phyloP scores from a whole-genome alignment of 2,329 filamentous ascomycete genomes.

The Coniochaeta pulveracea region DNA sequence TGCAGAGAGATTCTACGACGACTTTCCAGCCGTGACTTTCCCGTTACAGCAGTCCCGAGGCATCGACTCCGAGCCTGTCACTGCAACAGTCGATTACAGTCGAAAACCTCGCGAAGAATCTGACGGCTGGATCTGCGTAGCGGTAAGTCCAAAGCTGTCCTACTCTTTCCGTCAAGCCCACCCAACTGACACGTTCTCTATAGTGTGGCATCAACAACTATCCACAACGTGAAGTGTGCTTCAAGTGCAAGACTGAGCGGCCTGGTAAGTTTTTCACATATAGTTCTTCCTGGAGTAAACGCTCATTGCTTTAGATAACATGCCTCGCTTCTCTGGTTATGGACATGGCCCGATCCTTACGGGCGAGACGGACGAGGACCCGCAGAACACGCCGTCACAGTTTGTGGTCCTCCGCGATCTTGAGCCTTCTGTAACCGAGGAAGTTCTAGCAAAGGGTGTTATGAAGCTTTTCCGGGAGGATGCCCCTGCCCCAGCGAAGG shows the following conservation, averaged over 20 bases:
- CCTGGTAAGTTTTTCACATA: constrained; percentile 27
- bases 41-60: constrained; percentile 17
- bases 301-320: constrained; percentile 8
- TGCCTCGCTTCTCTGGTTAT: constrained; percentile 9
- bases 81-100: constrained; percentile 23
- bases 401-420: constrained; percentile 67
- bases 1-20: constrained; percentile 26
- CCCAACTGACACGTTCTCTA: too few species aligned
- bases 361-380: constrained; percentile 30
- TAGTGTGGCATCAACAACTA: constrained; percentile 45
- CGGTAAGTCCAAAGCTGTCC: too few species aligned
- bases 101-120: constrained; percentile 21
- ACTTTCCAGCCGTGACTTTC: constrained; percentile 23
- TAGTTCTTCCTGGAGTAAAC: background rate
- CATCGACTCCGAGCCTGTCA: constrained; percentile 16
- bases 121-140: constrained; percentile 26
- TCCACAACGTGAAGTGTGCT: constrained; percentile 41
- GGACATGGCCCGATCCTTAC: constrained; percentile 25
- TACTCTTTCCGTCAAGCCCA: too few species aligned
- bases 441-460: constrained; percentile 60
- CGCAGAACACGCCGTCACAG: constrained; percentile 51
- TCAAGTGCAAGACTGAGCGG: constrained; percentile 43
- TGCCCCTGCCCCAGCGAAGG: constrained; percentile 37
- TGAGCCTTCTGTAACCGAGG: constrained; percentile 59
- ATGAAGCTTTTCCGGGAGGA: constrained; percentile 56